Conservation (phyloP, 331 rosid genomes). For the Erythrophleum ivorense region DNA sequence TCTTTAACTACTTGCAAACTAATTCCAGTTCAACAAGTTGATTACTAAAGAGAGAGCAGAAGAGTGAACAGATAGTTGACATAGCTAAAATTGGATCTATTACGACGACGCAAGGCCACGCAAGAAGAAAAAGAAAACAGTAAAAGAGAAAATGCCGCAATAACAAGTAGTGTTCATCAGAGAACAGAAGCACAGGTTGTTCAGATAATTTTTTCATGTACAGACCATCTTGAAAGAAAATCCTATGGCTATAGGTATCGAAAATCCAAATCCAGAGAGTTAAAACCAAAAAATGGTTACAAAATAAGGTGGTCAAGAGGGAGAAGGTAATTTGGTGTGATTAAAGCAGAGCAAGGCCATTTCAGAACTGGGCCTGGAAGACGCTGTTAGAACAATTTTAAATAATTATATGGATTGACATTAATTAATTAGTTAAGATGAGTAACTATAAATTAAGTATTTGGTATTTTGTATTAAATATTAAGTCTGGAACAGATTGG, state of each 20-base stretch:
- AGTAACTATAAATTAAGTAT: no score
- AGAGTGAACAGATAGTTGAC: not conserved
- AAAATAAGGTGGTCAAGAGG: not conserved
- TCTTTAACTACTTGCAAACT: not conserved
- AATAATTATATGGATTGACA: no score
- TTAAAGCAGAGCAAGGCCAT: constrained; percentile 50
- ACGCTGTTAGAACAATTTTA: no score
- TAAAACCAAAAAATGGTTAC: not conserved
- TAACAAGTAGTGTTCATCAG: constrained; percentile 4
- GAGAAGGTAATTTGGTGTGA: constrained; percentile 34
- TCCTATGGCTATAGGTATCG: constrained; percentile 1
- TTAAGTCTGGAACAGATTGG: no score
- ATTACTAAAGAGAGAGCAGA: not conserved
- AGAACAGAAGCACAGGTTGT: not conserved
- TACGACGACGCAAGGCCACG: not conserved
- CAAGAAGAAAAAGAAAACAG: not conserved
- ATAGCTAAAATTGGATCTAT: not conserved
- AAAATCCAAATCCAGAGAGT: constrained; percentile 22
- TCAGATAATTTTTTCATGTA: constrained; percentile 13
- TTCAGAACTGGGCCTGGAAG: constrained; percentile 63
- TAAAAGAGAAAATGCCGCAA: not conserved
- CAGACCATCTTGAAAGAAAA: constrained; percentile 7
- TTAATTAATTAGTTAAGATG: no score
- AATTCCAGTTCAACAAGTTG: not conserved
- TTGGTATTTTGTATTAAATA: no score